Conservation (phyloP, 257 asterid species). For the Schizonepeta tenuifolia region DNA sequence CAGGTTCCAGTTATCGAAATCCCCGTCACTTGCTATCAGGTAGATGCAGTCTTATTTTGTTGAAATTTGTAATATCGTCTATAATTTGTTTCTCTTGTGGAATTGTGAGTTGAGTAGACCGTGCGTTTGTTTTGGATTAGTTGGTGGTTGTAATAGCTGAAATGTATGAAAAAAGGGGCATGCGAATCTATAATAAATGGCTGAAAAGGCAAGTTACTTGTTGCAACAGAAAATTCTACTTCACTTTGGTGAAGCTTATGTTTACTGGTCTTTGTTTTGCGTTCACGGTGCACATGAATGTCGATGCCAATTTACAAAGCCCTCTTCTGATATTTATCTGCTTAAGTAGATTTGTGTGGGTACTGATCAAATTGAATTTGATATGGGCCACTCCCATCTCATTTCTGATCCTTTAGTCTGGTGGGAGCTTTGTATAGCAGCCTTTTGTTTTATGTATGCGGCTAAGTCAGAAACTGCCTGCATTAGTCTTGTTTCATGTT, state of each 20-base stretch:
- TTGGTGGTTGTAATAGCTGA: neutral
- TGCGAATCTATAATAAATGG: neutral
- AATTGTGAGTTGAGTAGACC: neutral
- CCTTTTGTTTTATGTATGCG: conserved; percentile 10
- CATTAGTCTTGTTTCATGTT: neutral
- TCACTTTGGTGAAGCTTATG: neutral
- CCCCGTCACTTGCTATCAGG: conserved; percentile 97
- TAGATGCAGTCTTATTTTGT: conserved; percentile 19
- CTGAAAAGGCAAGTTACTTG: neutral
- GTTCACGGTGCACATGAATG: neutral
- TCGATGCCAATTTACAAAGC: conserved; percentile 8
- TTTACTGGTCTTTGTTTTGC: neutral
- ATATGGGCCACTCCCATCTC: conserved; percentile 16
- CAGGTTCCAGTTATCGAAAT: conserved; percentile 59
- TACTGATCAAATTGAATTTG: neutral
- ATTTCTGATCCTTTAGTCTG: conserved; percentile 20
- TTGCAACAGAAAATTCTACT: neutral
- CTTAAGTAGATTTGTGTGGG: conserved; percentile 18
- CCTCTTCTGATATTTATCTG: conserved; percentile 4
- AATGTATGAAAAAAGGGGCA: conserved; percentile 13
- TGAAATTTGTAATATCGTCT: neutral
- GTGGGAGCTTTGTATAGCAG: conserved; percentile 6
- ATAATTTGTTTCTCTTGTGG: neutral
- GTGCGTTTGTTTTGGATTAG: neutral
- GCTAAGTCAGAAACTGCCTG: neutral